These are phyloP conservation scores for Sarocladium oryzae DNA, from an alignment of 2,329 filamentous ascomycete genomes.

Conservation along the genomic window DNA sequence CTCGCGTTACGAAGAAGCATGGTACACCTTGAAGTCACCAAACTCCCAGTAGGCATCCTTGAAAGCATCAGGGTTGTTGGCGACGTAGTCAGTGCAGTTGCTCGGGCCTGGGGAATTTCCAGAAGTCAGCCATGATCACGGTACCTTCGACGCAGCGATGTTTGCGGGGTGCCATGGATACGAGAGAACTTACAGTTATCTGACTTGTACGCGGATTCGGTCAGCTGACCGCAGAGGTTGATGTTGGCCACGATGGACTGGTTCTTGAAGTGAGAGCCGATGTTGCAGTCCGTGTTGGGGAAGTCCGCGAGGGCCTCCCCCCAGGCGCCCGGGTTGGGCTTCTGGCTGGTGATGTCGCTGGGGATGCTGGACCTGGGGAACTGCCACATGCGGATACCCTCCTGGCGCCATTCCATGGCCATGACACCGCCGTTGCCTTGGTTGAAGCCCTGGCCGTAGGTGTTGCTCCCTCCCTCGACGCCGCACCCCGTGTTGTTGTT, in stretches of 20 bases:
- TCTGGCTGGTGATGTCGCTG: slow-evolving; percentile 40
- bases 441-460: slow-evolving; percentile 49
- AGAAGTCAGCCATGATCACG: too few relatives aligned
- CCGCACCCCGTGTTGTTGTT: slow-evolving; percentile 52
- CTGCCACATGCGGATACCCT: slow-evolving; percentile 58
- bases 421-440: slow-evolving; percentile 49
- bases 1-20: slow-evolving; percentile 17
- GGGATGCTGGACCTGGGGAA: slow-evolving; percentile 44
- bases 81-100: slow-evolving; percentile 51
- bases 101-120: slow-evolving; percentile 37
- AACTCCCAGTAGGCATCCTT: slow-evolving; percentile 60
- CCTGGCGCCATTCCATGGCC: slow-evolving; percentile 53
- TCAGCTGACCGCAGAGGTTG: slow-evolving; percentile 54
- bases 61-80: slow-evolving; percentile 49
- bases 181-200: slow-evolving; percentile 35
- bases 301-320: slow-evolving; percentile 59
- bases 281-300: slow-evolving; percentile 55
- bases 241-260: slow-evolving; percentile 62
- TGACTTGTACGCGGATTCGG: slow-evolving; percentile 37
- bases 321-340: slow-evolving; percentile 56
- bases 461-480: slow-evolving; percentile 35
- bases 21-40: slow-evolving; percentile 52
- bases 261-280: slow-evolving; percentile 54
- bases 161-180: too few relatives aligned
- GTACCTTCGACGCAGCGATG: too few relatives aligned